Evolutionary conservation across 306 rosid genomes (phyloP).

Genomic region (Cucurbita moschata): DNA sequence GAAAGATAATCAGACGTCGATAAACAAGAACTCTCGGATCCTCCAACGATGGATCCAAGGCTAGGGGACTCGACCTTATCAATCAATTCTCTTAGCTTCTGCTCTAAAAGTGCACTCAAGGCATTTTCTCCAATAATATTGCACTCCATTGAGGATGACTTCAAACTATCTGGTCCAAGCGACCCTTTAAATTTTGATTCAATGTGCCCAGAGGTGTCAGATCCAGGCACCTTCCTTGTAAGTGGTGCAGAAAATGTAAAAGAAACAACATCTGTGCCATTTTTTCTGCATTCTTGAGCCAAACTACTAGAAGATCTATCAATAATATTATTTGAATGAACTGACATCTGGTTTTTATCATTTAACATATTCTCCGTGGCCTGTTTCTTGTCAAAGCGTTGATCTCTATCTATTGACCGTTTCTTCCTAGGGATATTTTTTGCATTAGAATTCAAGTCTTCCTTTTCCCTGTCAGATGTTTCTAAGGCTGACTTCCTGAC

Average conservation of each 20-base stretch:
- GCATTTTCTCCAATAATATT: conserved; percentile 69
- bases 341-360: conserved; percentile 45
- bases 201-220: conserved; percentile 34
- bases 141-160: conserved; percentile 50
- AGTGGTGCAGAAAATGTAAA: conserved; percentile 93
- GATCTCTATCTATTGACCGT: conserved; percentile 55
- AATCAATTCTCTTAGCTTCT: conserved; percentile 65
- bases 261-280: conserved; percentile 82
- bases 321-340: conserved; percentile 24
- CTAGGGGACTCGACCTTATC: conserved; percentile 31
- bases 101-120: conserved; percentile 75
- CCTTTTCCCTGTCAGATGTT: conserved; percentile 50
- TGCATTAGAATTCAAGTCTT: conserved; percentile 36
- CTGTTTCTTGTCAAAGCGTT: conserved; percentile 35
- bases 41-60: conserved; percentile 24
- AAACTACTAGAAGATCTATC: conserved; percentile 29
- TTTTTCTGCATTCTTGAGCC: conserved; percentile 45
- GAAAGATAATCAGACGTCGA: conserved; percentile 19
- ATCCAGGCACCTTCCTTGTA: conserved; percentile 36
- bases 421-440: conserved; percentile 69
- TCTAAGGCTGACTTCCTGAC: conserved; percentile 42
- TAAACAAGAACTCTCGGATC: conserved; percentile 25
- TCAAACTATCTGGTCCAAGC: conserved; percentile 39
- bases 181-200: conserved; percentile 20
- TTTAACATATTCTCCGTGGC: conserved; percentile 31